Percentiles rank a stretch among this genome's conserved stretches.
Conservation (phyloP, 1,284 basidiomycete genomes). For the Cystobasidium pallidum region DNA sequence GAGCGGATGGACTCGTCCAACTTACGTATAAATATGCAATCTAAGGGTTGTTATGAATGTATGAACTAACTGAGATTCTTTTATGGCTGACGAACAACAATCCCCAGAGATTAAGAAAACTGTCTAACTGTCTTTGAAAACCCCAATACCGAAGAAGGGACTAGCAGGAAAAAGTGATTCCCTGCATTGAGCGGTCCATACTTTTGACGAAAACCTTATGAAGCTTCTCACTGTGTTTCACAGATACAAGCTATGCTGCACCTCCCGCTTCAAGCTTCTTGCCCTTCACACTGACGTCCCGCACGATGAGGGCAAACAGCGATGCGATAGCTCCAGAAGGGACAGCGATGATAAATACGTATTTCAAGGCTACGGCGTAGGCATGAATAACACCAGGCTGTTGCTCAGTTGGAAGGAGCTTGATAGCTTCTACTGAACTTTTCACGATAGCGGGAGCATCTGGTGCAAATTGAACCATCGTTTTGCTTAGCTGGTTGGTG, state of each 20-base stretch:
- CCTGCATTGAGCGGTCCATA: no score
- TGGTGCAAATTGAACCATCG: slow-evolving; percentile 21
- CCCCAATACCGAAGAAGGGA: no score
- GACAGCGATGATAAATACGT: slow-evolving; percentile 59
- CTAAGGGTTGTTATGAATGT: no score
- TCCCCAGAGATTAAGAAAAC: no score
- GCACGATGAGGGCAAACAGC: slow-evolving; percentile 56
- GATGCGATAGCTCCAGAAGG: slow-evolving; percentile 56
- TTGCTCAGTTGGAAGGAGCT: slow-evolving; percentile 52
- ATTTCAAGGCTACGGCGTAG: slow-evolving; percentile 58
- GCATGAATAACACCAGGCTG: slow-evolving; percentile 58
- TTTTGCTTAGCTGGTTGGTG: slow-evolving; percentile 23
- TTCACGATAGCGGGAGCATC: slow-evolving; percentile 50
- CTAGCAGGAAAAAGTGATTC: no score
- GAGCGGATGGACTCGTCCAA: no score
- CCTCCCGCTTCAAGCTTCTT: slow-evolving; percentile 46
- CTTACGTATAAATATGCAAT: no score
- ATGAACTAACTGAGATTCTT: no score
- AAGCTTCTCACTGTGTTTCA: not conserved
- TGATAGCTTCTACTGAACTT: slow-evolving; percentile 54
- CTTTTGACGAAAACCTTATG: no score
- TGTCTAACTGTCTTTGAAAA: no score
- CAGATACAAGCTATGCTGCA: not conserved
- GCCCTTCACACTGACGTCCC: slow-evolving; percentile 53
- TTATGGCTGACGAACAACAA: no score